Evolutionary conservation across 2,329 filamentous ascomycete species (phyloP), one percentile per base, ranked within the genome.

Genomic region (Mariannaea sp.): DNA sequence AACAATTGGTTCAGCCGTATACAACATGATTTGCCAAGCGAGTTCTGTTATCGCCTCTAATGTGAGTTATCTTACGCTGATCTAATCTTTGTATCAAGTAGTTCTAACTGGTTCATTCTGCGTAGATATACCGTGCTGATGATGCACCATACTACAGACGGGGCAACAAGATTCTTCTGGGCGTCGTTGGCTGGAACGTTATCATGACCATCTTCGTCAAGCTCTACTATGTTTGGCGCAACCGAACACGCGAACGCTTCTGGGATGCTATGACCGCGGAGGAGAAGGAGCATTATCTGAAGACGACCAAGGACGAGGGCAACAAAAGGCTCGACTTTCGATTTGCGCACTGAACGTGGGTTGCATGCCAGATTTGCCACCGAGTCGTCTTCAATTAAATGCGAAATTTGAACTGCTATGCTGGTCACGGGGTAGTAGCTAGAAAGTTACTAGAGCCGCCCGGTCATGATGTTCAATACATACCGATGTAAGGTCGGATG

Each of bases 1-100:
- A 3, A 83, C 85, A 1, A 81, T 88, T 9, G 80, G 80, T 0
- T 78, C 80, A 0, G 84, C 83, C 0, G 57, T 85, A 7, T 87
- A 87, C 71, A 87, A 87, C 62, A 80, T 80, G 75, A 72, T 71
- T 14, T 75, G 79, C 0, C 77, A 80, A 52, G 70, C 73, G 0
- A 70, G 71, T 19, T 73, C 68, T 40, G 77, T 80, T 42, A 72
- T 75, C 24, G 66, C 71, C 0, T 73, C 73, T 4, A 78, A 78
- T 19, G n/a, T n/a, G n/a, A n/a, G n/a, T n/a, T n/a, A n/a, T n/a
- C n/a, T n/a, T n/a, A n/a, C n/a, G n/a, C n/a, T n/a, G n/a, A n/a
- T n/a, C n/a, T n/a, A n/a, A n/a, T n/a, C n/a, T n/a, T n/a, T n/a
- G n/a, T n/a, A n/a, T n/a, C n/a, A n/a, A n/a, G n/a, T n/a, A n/a